These are phyloP conservation scores for Chloropicon primus DNA, from an alignment of 139 green algal genomes.

Conservation along the genomic window DNA sequence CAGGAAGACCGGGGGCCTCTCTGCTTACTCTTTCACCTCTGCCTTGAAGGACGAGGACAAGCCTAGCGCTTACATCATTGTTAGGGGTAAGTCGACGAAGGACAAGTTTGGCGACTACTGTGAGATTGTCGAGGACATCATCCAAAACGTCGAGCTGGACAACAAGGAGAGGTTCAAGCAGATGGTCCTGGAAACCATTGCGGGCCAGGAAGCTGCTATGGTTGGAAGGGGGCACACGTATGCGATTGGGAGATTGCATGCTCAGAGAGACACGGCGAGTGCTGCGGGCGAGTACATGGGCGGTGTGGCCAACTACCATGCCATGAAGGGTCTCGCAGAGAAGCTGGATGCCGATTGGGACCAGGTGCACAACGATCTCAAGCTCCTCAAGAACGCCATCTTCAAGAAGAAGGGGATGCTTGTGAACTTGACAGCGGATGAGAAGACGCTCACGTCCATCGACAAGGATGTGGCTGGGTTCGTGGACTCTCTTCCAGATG, in stretches of 20 bases:
- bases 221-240: slow-evolving; percentile 68
- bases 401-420: slow-evolving; percentile 51
- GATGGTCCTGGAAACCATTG: slow-evolving; percentile 91
- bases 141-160: slow-evolving; percentile 65
- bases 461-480: slow-evolving; percentile 48
- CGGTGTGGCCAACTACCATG: slow-evolving; percentile 80
- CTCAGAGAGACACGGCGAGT: slow-evolving; percentile 63
- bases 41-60: slow-evolving; percentile 33
- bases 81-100: slow-evolving; percentile 82
- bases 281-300: slow-evolving; percentile 77
- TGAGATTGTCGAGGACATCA: slow-evolving; percentile 44
- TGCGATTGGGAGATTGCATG: slow-evolving; percentile 65
- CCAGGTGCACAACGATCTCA: slow-evolving; percentile 33
- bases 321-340: slow-evolving; percentile 63
- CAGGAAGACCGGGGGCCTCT: slow-evolving; percentile 88
- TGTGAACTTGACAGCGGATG: slow-evolving; percentile 92
- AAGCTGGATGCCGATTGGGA: slow-evolving; percentile 83
- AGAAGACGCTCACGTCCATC: slow-evolving; percentile 44
- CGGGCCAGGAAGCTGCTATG: slow-evolving; percentile 61
- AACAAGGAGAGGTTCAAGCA: slow-evolving; percentile 86
- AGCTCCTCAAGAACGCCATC: slow-evolving; percentile 51
- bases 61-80: slow-evolving; percentile 56
- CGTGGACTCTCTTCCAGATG: slow-evolving; percentile 56
- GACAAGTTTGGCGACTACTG: slow-evolving; percentile 77
- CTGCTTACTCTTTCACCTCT: slow-evolving; percentile 72